Conservation (phyloP, 768 basidiomycete species). For the Melanogaster broomeanus region DNA sequence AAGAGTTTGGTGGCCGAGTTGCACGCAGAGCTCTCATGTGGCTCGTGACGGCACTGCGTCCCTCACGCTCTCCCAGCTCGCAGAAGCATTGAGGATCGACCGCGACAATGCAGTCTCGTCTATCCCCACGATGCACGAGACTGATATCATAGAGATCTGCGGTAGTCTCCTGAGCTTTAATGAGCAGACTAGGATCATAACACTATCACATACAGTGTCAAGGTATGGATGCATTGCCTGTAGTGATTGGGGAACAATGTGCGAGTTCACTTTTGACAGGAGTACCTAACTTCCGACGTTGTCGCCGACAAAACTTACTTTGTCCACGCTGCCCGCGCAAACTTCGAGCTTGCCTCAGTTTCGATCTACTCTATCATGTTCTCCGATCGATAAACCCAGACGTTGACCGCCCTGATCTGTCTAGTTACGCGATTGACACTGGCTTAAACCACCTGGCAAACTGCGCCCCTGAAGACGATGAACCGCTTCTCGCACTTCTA, state of each 20-base stretch:
- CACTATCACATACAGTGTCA: constrained; percentile 5
- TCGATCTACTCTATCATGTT: not conserved
- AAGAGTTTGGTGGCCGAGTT: not conserved
- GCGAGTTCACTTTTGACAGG: not conserved
- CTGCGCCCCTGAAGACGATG: not conserved
- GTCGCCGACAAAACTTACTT: not conserved
- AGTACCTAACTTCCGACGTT: not conserved
- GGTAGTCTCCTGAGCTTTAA: constrained; percentile 1
- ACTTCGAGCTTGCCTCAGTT: not conserved
- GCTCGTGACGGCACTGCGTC: constrained; percentile 1
- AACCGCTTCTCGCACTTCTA: not conserved
- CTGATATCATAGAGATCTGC: constrained; percentile 2
- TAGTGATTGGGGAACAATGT: not conserved
- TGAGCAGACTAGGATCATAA: not conserved
- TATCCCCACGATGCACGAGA: not conserved
- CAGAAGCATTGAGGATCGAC: not conserved
- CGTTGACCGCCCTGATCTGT: no score
- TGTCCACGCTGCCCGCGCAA: not conserved
- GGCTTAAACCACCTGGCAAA: not conserved
- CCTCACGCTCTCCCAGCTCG: not conserved
- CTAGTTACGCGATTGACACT: not conserved
- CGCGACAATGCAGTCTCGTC: not conserved
- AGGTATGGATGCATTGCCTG: not conserved
- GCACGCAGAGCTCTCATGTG: constrained; percentile 1
- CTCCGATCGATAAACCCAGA: no score